Conservation (phyloP, 257 asterid species). For the Ophiorrhiza pumila region DNA sequence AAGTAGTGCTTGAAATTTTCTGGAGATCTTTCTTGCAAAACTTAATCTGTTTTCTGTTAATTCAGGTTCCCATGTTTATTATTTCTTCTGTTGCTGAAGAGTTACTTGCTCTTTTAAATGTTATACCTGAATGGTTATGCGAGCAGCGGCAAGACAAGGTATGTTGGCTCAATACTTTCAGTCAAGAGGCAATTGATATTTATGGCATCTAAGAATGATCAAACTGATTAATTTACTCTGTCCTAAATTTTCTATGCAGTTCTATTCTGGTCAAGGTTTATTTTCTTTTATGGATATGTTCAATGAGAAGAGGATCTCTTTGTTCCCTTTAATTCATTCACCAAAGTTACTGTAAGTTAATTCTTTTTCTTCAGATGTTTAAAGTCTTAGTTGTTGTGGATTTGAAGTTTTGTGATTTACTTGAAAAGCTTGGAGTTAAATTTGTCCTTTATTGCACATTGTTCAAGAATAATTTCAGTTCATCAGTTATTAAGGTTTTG, state of each 20-base stretch:
- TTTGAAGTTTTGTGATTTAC: neutral
- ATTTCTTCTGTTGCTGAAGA: constrained; percentile 84
- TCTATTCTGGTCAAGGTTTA: constrained; percentile 62
- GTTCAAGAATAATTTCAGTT: neutral
- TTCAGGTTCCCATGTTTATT: constrained; percentile 71
- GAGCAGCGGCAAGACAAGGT: constrained; percentile 62
- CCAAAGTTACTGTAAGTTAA: too few relatives aligned
- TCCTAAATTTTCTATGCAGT: constrained; percentile 37
- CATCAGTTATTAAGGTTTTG: neutral
- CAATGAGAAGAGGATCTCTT: constrained; percentile 53
- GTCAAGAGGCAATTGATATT: neutral
- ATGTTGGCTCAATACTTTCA: constrained; percentile 15
- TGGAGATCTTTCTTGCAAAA: neutral
- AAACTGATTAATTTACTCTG: too few relatives aligned
- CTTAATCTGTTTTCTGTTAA: neutral
- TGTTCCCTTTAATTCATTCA: constrained; percentile 71
- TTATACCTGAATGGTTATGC: constrained; percentile 86
- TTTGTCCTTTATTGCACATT: too few relatives aligned
- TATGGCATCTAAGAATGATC: neutral
- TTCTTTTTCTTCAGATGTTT: constrained; percentile 9
- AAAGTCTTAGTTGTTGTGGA: neutral
- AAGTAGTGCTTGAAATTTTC: too few relatives aligned
- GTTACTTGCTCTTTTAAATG: constrained; percentile 58
- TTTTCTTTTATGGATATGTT: constrained; percentile 62
- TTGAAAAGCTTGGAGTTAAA: neutral